A percentile compares a stretch with the other conserved stretches of the same genome.
Evolutionary conservation across 441 rosid genomes (phyloP).

Genomic region (Erodium chrysanthum): DNA sequence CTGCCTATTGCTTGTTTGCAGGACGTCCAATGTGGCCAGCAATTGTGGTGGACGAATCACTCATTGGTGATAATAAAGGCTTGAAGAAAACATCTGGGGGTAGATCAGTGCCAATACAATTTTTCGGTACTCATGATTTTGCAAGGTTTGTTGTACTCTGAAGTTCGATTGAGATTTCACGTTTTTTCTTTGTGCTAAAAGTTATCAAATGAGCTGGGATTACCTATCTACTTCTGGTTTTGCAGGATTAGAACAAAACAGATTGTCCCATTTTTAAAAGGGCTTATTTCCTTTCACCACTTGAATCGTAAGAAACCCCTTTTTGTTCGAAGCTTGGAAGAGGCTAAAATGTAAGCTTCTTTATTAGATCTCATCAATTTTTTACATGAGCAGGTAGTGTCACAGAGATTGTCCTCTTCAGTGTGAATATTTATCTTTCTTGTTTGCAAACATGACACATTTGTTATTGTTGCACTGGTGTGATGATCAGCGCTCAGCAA

Average conservation of each 20-base stretch:
- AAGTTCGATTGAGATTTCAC: constrained; percentile 7
- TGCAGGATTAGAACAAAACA: constrained; percentile 76
- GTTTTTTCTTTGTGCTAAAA: background rate
- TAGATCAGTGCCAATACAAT: constrained; percentile 71
- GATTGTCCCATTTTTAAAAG: constrained; percentile 77
- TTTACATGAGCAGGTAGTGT: background rate
- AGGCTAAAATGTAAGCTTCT: constrained; percentile 71
- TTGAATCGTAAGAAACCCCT: constrained; percentile 83
- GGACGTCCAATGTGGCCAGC: constrained; percentile 99
- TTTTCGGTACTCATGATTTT: constrained; percentile 98
- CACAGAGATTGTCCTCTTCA: background rate
- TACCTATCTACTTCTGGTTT: constrained; percentile 24
- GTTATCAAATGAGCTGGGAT: constrained; percentile 8
- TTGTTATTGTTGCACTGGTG: background rate
- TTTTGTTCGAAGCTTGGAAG: constrained; percentile 71
- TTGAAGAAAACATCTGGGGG: constrained; percentile 49
- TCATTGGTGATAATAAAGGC: constrained; percentile 42
- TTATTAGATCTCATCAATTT: background rate
- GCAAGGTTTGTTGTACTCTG: constrained; percentile 52
- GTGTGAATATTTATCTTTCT: background rate
- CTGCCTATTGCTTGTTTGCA: constrained; percentile 34
- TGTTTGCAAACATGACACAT: background rate
- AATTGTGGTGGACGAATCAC: constrained; percentile 75
- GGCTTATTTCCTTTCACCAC: constrained; percentile 77
- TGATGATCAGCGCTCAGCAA: background rate